These are phyloP conservation scores for Claviceps sp. DNA, from an alignment of 2,329 filamentous ascomycete species.

Conservation along the genomic window DNA sequence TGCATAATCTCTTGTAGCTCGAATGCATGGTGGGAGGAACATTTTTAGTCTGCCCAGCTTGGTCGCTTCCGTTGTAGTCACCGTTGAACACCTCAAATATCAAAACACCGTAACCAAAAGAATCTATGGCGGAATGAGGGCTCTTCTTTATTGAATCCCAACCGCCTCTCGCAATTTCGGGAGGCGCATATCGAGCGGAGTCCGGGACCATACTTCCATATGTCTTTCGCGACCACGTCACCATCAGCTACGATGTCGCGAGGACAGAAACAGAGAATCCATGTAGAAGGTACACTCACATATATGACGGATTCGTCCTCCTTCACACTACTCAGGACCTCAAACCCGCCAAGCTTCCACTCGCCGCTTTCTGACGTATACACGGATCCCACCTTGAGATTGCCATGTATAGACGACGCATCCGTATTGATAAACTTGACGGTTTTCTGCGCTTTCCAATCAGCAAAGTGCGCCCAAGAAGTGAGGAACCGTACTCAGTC, in stretches of 20 bases:
- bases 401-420: conserved; percentile 81
- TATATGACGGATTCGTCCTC: conserved; percentile 92
- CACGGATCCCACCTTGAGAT: conserved; percentile 70
- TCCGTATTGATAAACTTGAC: conserved; percentile 95
- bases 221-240: conserved; percentile 34
- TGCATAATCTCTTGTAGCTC: conserved; percentile 80
- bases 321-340: conserved; percentile 86
- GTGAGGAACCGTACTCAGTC: too few relatives aligned
- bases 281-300: conserved; percentile 26
- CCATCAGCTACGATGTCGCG: conserved; percentile 1
- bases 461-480: conserved; percentile 6
- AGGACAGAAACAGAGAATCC: background rate
- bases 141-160: conserved; percentile 84
- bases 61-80: conserved; percentile 60
- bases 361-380: conserved; percentile 94
- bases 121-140: conserved; percentile 69
- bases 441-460: conserved; percentile 49
- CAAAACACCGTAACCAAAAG: conserved; percentile 73
- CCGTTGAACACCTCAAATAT: conserved; percentile 91
- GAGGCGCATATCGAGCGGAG: conserved; percentile 69
- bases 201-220: conserved; percentile 83
- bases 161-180: conserved; percentile 73
- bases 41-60: conserved; percentile 72
- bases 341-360: conserved; percentile 93
- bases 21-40: conserved; percentile 81